Conservation (phyloP, 1,284 basidiomycete genomes). For the Melampsora allii-populina region DNA sequence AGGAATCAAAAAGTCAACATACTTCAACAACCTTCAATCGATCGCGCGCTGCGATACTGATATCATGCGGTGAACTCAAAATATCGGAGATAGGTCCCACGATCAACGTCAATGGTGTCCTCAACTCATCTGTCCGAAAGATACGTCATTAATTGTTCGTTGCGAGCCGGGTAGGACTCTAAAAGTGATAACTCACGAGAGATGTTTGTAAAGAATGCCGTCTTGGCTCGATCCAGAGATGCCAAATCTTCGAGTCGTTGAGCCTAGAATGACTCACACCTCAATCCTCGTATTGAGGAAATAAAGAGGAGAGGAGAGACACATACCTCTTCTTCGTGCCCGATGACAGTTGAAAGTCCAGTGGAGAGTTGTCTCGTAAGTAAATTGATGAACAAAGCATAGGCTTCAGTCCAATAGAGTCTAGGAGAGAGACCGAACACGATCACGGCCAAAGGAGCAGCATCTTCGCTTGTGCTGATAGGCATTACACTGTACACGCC, state of each 20-base stretch:
- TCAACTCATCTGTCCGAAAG: constrained; percentile 25
- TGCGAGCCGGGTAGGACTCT: not conserved
- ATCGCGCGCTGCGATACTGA: constrained; percentile 35
- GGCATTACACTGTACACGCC: constrained; percentile 23
- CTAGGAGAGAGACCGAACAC: constrained; percentile 41
- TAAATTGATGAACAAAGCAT: constrained; percentile 36
- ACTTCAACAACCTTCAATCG: constrained; percentile 34
- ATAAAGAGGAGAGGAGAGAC: not conserved
- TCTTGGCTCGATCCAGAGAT: constrained; percentile 39
- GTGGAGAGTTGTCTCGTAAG: constrained; percentile 33
- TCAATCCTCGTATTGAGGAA: not conserved
- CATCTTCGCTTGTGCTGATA: constrained; percentile 34
- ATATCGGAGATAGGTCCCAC: constrained; percentile 40
- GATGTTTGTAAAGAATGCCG: constrained; percentile 39
- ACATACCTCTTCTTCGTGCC: constrained; percentile 38
- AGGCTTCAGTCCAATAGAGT: constrained; percentile 40
- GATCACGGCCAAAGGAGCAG: constrained; percentile 27
- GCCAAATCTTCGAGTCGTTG: constrained; percentile 40
- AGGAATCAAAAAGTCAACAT: not conserved
- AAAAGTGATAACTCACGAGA: constrained; percentile 13
- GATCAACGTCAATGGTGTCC: constrained; percentile 37
- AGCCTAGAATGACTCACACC: not conserved
- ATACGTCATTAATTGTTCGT: not conserved
- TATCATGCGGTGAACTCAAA: constrained; percentile 15
- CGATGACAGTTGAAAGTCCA: constrained; percentile 34